Evolutionary conservation across 1,284 basidiomycete species (phyloP).

Genomic region (Porodaedalea pini): DNA sequence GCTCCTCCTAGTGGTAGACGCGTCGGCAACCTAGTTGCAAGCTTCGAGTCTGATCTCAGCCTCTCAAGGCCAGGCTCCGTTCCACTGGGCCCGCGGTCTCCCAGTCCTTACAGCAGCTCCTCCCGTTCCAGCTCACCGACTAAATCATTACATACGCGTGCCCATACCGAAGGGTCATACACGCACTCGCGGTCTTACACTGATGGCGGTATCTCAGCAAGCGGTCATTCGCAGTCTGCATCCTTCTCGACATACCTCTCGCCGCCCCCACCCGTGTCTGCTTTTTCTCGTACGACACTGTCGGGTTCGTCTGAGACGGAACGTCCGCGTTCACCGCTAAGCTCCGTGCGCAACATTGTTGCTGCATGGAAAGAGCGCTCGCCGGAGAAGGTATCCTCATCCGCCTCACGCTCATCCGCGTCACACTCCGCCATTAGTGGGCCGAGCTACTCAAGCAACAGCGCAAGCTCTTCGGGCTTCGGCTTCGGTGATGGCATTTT

Average conservation of each 20-base stretch:
- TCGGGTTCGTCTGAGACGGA: constrained; percentile 16
- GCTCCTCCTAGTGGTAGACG: constrained; percentile 53
- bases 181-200: constrained; percentile 10
- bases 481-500: constrained; percentile 50
- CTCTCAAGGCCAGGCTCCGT: constrained; percentile 26
- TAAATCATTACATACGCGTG: constrained; percentile 15
- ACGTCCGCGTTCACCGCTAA: constrained; percentile 55
- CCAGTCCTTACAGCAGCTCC: constrained; percentile 39
- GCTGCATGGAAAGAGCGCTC: constrained; percentile 71
- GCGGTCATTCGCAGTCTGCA: neutral
- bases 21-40: constrained; percentile 66
- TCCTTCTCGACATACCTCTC: constrained; percentile 1
- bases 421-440: constrained; percentile 29
- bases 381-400: constrained; percentile 30
- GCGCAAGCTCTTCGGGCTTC: constrained; percentile 29
- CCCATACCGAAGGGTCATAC: constrained; percentile 1
- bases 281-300: neutral
- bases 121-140: constrained; percentile 16
- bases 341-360: constrained; percentile 75
- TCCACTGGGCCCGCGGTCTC: constrained; percentile 38
- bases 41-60: constrained; percentile 60
- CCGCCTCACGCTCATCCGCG: constrained; percentile 29
- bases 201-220: neutral
- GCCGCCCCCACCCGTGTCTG: neutral
- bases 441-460: constrained; percentile 31